Base-by-base conservation (phyloP, 1,284 basidiomycete species). In the Athelia sp. region DNA sequence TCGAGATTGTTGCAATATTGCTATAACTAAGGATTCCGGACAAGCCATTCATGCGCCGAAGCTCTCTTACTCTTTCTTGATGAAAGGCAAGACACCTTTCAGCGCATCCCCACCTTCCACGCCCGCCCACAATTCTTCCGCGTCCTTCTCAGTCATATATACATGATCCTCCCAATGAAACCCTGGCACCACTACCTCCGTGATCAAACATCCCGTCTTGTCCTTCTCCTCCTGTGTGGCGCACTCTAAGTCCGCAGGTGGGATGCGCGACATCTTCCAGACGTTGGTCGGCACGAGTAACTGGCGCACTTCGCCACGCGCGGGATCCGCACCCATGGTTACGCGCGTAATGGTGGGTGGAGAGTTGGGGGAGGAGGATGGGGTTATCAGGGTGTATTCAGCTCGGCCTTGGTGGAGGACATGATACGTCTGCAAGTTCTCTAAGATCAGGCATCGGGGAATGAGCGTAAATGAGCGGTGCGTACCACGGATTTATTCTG, bases 141-240 rank as follows among this genome's bases (percentile, higher is more conserved):
- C 55, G 32, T 52, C 64, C 14, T 54, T 49, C 45, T 46, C 49
- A 15, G 63, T 69, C 60, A 77, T 53, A 54, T 68, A 78, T 19
- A 60, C 53, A 50, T 79, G 76, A 53, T 79, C 78, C 50, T 74
- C 70, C 72, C 73, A 75, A 24, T 67, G 58, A 53, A 76, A 76
- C 1, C 74, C 73, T 4, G 74, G 74, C 21, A 75, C 68, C 4
- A 76, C 73, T 9, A 77, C 72, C 56, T 78, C 75, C 4, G 72
- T 73, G 53, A 78, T 76, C 44, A 78, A 58, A 51, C 74, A 76
- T 3, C 74, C 71, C 0, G 60, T 60, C 9, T 45, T 50, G 23
- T 71, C 66, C 48, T 58, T 58, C 19, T 58, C 52, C 21, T 55
- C 54, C 3, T 52, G 36, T 15, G 51, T 44, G 35, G 51, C 32